Evolutionary conservation across 2,329 filamentous ascomycete genomes (phyloP).

Genomic region (Paecilomyces dactylethromorphus): DNA sequence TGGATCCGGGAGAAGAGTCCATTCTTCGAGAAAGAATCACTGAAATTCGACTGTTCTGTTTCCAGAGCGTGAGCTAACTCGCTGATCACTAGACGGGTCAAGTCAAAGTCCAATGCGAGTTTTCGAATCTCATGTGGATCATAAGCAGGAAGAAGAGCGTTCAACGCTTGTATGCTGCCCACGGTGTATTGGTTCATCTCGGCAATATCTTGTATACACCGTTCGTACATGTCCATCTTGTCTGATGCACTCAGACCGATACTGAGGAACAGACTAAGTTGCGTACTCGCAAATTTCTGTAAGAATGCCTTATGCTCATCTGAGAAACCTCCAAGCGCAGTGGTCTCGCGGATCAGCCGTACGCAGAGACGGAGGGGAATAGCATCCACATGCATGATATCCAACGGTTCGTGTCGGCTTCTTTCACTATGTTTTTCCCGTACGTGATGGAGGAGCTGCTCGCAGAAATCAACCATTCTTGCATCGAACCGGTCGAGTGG

Average conservation of each 20-base stretch:
- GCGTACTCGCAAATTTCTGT: slow-evolving; percentile 56
- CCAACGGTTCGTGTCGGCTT: slow-evolving; percentile 16
- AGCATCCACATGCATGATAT: slow-evolving; percentile 25
- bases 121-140: slow-evolving; percentile 47
- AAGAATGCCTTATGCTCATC: slow-evolving; percentile 56
- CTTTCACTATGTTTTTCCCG: slow-evolving; percentile 37
- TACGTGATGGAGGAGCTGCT: slow-evolving; percentile 48
- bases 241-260: slow-evolving; percentile 50
- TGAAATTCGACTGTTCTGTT: slow-evolving; percentile 36
- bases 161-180: slow-evolving; percentile 65
- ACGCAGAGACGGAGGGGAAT: slow-evolving; percentile 53
- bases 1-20: slow-evolving; percentile 50
- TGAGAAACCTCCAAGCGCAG: slow-evolving; percentile 47
- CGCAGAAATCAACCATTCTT: slow-evolving; percentile 57
- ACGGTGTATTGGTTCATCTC: slow-evolving; percentile 57
- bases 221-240: slow-evolving; percentile 56
- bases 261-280: slow-evolving; percentile 56
- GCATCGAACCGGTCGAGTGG: slow-evolving; percentile 58
- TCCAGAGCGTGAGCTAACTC: slow-evolving; percentile 56
- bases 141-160: slow-evolving; percentile 35
- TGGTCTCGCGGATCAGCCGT: slow-evolving; percentile 66
- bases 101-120: slow-evolving; percentile 55
- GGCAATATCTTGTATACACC: slow-evolving; percentile 63
- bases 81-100: slow-evolving; percentile 56
- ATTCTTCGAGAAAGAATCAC: slow-evolving; percentile 31